These are phyloP conservation scores for Herpetospermum pedunculosum DNA, from an alignment of 306 rosid genomes.

Conservation along the genomic window DNA sequence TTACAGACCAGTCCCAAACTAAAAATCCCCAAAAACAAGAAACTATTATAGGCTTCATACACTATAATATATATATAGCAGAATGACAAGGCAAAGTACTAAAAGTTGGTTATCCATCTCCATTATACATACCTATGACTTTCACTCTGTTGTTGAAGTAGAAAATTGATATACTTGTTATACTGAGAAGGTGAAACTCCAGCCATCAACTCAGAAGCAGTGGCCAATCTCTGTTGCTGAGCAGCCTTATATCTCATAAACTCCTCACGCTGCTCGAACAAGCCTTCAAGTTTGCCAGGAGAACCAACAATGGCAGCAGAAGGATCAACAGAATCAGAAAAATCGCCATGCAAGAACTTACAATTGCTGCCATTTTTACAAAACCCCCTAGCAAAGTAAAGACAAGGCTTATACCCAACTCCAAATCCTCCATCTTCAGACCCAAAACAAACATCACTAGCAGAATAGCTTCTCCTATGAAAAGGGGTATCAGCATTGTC, in stretches of 20 bases:
- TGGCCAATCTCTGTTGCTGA: constrained; percentile 49
- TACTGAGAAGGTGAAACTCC: constrained; percentile 51
- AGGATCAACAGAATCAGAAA: constrained; percentile 44
- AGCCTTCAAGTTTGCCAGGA: constrained; percentile 45
- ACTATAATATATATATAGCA: background rate
- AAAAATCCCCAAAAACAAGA: background rate
- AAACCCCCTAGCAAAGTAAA: constrained; percentile 80
- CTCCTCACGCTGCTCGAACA: constrained; percentile 61
- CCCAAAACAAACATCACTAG: constrained; percentile 65
- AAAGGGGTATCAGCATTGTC: constrained; percentile 53
- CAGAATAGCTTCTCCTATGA: constrained; percentile 75
- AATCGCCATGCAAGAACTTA: constrained; percentile 64
- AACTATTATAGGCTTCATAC: background rate
- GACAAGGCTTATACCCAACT: constrained; percentile 67
- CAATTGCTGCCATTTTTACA: constrained; percentile 86
- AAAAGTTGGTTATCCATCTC: background rate
- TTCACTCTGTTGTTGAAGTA: constrained; percentile 65
- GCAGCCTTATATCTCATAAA: constrained; percentile 50
- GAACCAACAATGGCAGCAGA: constrained; percentile 53
- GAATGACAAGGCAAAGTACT: background rate
- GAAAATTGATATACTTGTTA: constrained; percentile 52
- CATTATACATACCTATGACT: constrained; percentile 43
- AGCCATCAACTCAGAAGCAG: constrained; percentile 42
- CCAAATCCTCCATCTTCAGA: constrained; percentile 49
- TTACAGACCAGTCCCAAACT: background rate